phyloP scores from a whole-genome alignment of 352 stramenopile species.

The Phytophthora foliorum region DNA sequence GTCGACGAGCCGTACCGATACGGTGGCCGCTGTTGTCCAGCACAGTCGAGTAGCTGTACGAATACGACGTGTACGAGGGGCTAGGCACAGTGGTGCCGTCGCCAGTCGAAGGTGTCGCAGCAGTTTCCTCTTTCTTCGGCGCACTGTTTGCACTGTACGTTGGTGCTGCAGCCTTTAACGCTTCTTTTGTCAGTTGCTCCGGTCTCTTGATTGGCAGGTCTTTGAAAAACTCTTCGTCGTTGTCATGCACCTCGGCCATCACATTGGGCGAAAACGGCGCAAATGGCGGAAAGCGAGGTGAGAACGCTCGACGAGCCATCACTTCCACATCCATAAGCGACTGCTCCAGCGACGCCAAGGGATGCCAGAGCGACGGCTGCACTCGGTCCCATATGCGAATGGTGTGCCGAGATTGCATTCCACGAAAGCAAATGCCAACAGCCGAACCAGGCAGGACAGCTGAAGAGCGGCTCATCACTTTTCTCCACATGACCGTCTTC shows the following conservation, averaged over 20 bases:
- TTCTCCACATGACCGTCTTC: constrained; percentile 22
- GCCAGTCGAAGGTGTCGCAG: constrained; percentile 23
- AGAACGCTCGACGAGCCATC: constrained; percentile 43
- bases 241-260: constrained; percentile 33
- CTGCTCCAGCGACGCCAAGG: constrained; percentile 66
- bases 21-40: constrained; percentile 68
- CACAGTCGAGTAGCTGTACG: constrained; percentile 71
- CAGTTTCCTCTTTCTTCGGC: constrained; percentile 23
- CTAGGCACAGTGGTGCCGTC: constrained; percentile 22
- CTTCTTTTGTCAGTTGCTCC: constrained; percentile 27
- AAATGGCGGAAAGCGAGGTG: constrained; percentile 39
- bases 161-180: constrained; percentile 12
- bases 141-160: constrained; percentile 3
- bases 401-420: constrained; percentile 34
- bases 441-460: constrained; percentile 1
- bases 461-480: constrained; percentile 1
- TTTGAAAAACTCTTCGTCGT: constrained; percentile 64
- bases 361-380: constrained; percentile 56
- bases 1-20: constrained; percentile 62
- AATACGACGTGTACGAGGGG: constrained; percentile 64
- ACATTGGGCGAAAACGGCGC: constrained; percentile 30
- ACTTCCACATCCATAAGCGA: constrained; percentile 73
- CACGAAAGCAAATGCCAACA: constrained; percentile 3
- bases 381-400: constrained; percentile 60
- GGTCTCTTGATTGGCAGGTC: constrained; percentile 49